These are phyloP conservation scores for Lophiostoma macrostomum DNA, from an alignment of 495 filamentous ascomycete species.

Conservation along the genomic window DNA sequence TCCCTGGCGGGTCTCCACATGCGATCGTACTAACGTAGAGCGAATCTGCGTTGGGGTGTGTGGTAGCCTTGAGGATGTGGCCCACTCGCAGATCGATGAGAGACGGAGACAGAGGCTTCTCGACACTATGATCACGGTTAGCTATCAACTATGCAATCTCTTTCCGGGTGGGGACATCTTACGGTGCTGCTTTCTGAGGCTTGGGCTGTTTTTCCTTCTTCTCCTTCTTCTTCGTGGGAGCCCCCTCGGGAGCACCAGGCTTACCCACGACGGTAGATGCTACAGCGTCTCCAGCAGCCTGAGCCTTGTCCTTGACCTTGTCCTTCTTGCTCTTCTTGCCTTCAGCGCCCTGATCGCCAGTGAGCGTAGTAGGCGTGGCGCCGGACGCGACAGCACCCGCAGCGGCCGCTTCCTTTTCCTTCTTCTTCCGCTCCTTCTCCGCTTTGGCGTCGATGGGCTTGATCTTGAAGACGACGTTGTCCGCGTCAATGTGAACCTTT, in stretches of 20 bases:
- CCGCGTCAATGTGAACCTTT: conserved; percentile 75
- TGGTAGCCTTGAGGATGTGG: conserved; percentile 90
- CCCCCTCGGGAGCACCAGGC: conserved; percentile 20
- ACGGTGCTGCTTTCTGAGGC: conserved; percentile 59
- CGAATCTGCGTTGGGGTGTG: conserved; percentile 94
- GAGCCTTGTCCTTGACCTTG: conserved; percentile 37
- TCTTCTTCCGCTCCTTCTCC: conserved; percentile 55
- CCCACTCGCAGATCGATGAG: conserved; percentile 94
- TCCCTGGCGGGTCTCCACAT: conserved; percentile 81
- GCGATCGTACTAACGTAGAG: conserved; percentile 96
- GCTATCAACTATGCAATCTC: no score
- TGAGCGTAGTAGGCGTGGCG: conserved; percentile 18
- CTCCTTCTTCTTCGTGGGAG: conserved; percentile 72
- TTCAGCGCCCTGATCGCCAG: conserved; percentile 11
- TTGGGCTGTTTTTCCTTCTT: conserved; percentile 71
- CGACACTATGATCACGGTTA: no score
- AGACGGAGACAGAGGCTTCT: conserved; percentile 71
- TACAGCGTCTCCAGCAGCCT: conserved; percentile 35
- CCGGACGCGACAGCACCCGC: conserved; percentile 30
- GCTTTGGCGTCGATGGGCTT: conserved; percentile 50
- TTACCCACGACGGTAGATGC: conserved; percentile 30
- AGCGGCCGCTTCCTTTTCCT: conserved; percentile 43
- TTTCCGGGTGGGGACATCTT: conserved; percentile 10
- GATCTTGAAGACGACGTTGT: conserved; percentile 67
- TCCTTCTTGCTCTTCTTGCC: conserved; percentile 28